phyloP scores from a whole-genome alignment of 495 filamentous ascomycete genomes.

The Cercophora sp. region DNA sequence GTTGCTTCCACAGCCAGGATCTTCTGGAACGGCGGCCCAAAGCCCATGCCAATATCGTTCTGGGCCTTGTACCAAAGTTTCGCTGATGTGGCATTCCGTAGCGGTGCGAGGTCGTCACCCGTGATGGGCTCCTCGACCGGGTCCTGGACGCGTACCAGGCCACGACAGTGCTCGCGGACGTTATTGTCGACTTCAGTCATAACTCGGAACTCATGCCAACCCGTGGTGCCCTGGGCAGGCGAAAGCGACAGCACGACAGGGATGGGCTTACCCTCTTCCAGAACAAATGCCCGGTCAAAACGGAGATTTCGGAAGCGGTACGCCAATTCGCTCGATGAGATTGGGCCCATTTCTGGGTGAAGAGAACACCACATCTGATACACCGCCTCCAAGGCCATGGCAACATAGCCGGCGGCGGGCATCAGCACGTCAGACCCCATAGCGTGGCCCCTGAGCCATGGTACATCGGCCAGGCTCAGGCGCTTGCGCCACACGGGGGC shows the following conservation, averaged over 20 bases:
- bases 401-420: conserved; percentile 11
- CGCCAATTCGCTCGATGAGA: background rate
- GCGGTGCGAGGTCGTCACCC: background rate
- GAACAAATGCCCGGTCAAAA: conserved; percentile 12
- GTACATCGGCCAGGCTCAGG: conserved; percentile 31
- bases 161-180: conserved; percentile 8
- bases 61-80: conserved; percentile 32
- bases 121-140: background rate
- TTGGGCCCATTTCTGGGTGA: background rate
- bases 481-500: conserved; percentile 41
- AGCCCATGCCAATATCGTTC: conserved; percentile 23
- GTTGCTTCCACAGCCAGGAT: conserved; percentile 2
- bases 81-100: conserved; percentile 4
- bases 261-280: conserved; percentile 2
- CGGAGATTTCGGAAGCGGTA: conserved; percentile 29
- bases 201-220: conserved; percentile 19
- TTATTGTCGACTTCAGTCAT: background rate
- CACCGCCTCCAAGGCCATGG: conserved; percentile 38
- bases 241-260: background rate
- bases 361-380: conserved; percentile 5
- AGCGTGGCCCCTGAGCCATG: conserved; percentile 38
- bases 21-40: conserved; percentile 30
- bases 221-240: background rate
- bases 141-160: conserved; percentile 13
- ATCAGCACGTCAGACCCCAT: conserved; percentile 26